Percentiles rank a stretch among this genome's conserved stretches.
Evolutionary conservation across 164 flowering plant species (phyloP).

Genomic region (Tinospora cordifolia): DNA sequence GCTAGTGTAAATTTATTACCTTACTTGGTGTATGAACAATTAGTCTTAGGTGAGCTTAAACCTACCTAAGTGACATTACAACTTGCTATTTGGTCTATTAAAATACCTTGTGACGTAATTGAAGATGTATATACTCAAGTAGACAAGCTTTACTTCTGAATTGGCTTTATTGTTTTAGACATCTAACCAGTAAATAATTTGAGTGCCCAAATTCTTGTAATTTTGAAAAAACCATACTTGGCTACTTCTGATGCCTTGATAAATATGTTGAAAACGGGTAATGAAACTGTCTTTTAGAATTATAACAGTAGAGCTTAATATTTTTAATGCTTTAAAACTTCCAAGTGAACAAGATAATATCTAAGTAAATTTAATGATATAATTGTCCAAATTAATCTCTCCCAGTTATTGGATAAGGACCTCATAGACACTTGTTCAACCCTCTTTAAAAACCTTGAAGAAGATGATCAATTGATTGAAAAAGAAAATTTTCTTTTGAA

Average conservation of each 20-base stretch:
- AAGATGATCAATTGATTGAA: not conserved
- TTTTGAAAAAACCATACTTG: not conserved
- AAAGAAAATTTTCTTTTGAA: not conserved
- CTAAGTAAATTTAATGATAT: not conserved
- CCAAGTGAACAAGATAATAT: not conserved
- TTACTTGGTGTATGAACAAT: not conserved
- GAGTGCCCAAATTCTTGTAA: not conserved
- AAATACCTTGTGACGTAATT: not conserved
- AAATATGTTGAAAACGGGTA: not conserved
- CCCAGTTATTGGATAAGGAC: not conserved
- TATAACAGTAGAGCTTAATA: not conserved
- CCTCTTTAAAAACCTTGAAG: not conserved
- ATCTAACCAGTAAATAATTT: not conserved
- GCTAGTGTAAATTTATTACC: too few relatives aligned
- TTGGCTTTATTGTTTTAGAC: not conserved
- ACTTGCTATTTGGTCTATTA: not conserved
- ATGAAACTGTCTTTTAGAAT: not conserved
- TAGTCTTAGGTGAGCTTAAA: not conserved
- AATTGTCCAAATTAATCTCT: not conserved
- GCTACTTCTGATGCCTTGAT: not conserved
- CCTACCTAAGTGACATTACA: not conserved
- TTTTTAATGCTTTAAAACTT: not conserved
- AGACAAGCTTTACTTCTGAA: not conserved
- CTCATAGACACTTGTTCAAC: not conserved
- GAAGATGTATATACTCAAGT: not conserved